phyloP scores from a whole-genome alignment of 106 monocot genomes.

The Dendrobium nobile region DNA sequence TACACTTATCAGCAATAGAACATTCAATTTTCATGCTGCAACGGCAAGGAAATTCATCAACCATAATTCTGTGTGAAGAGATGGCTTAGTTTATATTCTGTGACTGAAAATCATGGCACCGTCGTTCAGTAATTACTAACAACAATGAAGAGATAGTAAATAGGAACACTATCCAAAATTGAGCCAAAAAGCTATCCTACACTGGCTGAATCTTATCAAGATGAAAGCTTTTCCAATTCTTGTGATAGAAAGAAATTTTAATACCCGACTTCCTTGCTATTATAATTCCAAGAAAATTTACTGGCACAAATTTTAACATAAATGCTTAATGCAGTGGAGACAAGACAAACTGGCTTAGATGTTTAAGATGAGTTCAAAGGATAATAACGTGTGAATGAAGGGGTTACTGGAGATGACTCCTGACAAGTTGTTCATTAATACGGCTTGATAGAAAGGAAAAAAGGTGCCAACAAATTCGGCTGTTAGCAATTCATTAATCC shows the following conservation, averaged over 20 bases:
- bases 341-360: neutral
- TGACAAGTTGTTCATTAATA: neutral
- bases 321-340: neutral
- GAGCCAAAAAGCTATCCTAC: neutral
- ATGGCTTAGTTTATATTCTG: too few species aligned
- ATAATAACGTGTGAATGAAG: neutral
- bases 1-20: neutral
- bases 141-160: neutral
- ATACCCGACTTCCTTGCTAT: neutral
- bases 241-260: neutral
- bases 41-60: neutral
- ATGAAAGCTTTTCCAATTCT: conserved; percentile 2
- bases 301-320: neutral
- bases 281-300: neutral
- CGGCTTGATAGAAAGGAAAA: neutral
- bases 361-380: neutral
- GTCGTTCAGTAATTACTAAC: neutral
- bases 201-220: neutral
- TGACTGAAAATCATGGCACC: neutral
- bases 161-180: neutral
- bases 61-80: neutral
- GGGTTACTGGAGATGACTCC: too few species aligned
- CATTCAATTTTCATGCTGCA: neutral
- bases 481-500: neutral
- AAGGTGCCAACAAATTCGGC: neutral